Conservation (phyloP, 83 land plant genomes). For the Picea abies region DNA sequence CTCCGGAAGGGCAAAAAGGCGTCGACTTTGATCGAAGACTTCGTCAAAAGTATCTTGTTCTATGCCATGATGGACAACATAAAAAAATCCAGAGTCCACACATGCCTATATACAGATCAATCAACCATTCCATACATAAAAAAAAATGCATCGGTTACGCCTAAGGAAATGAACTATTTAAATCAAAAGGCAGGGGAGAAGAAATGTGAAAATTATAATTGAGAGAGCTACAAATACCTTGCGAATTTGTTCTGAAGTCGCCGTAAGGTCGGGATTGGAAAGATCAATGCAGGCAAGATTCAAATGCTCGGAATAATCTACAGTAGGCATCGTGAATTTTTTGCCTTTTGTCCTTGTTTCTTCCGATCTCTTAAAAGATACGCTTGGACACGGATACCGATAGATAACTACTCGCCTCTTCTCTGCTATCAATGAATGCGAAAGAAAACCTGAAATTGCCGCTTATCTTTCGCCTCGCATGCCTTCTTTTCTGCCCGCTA, state of each 20-base stretch:
- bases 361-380: too few species aligned
- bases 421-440: too few species aligned
- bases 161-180: background rate
- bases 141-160: background rate
- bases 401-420: too few species aligned
- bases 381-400: too few species aligned
- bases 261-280: slow-evolving; percentile 5
- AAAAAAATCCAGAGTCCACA: slow-evolving; percentile 74
- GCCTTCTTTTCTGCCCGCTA: too few species aligned
- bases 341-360: background rate
- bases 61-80: slow-evolving; percentile 88
- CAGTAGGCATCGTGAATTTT: background rate
- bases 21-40: slow-evolving; percentile 73
- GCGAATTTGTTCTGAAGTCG: slow-evolving; percentile 6
- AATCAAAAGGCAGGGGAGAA: background rate
- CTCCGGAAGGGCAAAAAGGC: slow-evolving; percentile 67
- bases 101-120: slow-evolving; percentile 51
- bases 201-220: background rate
- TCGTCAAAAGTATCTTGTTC: slow-evolving; percentile 40
- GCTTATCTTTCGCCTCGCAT: too few species aligned
- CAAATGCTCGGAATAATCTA: background rate
- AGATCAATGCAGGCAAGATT: slow-evolving; percentile 11
- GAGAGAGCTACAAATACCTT: background rate
- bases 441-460: too few species aligned
- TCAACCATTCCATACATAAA: background rate